These are phyloP conservation scores for Styphnolobium japonicum DNA, from an alignment of 306 rosid species.

Conservation along the genomic window DNA sequence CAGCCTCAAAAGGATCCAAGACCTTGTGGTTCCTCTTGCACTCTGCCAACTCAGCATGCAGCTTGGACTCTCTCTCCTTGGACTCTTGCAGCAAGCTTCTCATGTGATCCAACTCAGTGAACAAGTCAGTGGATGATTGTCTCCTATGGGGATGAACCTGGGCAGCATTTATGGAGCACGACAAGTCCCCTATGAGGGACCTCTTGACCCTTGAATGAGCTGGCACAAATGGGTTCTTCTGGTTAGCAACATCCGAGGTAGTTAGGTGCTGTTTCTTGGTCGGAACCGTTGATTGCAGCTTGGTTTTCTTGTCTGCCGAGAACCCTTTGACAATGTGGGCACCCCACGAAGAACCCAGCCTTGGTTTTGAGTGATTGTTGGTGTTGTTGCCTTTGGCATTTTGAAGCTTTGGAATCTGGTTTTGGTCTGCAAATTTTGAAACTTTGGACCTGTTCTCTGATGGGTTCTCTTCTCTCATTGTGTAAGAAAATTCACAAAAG, in stretches of 20 bases:
- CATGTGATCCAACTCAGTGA: conserved; percentile 84
- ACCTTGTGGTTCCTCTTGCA: conserved; percentile 45
- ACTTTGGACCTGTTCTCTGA: conserved; percentile 58
- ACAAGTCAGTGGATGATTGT: conserved; percentile 89
- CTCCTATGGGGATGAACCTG: conserved; percentile 88
- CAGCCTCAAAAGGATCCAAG: conserved; percentile 41
- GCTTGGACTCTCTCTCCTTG: conserved; percentile 73
- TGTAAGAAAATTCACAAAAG: background rate
- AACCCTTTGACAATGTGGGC: conserved; percentile 89
- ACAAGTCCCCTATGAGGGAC: conserved; percentile 74
- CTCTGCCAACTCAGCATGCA: conserved; percentile 74
- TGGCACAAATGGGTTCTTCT: conserved; percentile 49
- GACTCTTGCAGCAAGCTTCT: conserved; percentile 77
- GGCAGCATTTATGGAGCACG: conserved; percentile 55
- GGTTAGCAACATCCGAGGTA: conserved; percentile 43
- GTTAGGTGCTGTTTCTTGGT: conserved; percentile 54
- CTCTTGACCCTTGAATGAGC: conserved; percentile 72
- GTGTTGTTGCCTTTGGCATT: conserved; percentile 38
- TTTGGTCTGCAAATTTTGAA: conserved; percentile 73
- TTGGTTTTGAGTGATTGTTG: conserved; percentile 49
- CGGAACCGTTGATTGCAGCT: conserved; percentile 28
- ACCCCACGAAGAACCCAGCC: conserved; percentile 87
- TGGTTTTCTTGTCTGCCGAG: conserved; percentile 71
- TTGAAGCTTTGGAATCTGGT: conserved; percentile 65
- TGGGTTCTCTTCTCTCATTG: conserved; percentile 85